Base-by-base conservation (phyloP, 1,284 basidiomycete species). In the Austropuccinia psidii region DNA sequence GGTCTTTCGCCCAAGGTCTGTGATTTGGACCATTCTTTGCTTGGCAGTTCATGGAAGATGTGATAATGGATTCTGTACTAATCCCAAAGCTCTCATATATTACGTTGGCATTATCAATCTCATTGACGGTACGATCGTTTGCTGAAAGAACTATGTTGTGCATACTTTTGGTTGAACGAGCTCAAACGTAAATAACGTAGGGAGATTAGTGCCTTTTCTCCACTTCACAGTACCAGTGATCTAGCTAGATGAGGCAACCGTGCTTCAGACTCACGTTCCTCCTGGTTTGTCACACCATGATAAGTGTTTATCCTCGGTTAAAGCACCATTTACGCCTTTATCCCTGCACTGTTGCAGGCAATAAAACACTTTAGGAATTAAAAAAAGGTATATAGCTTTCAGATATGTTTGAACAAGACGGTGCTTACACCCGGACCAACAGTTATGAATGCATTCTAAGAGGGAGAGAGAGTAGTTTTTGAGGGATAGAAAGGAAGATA, bases 211-310 rank as follows among this genome's bases (percentile, higher is more conserved):
- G n/a, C 37, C n/a, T 19, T 49, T 19, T 35, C 54, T 67, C 7
- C 24, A 35, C 19, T 33, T 1, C 9, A 4, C 29, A 65, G 15
- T 35, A 9, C 19, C 29, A 31, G n/a, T 24, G 47, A n/a, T 27
- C 7, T 35, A 37, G 13, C 31, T 33, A 0, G 52, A 24, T 11
- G n/a, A n/a, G n/a, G n/a, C n/a, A n/a, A n/a, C n/a, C n/a, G n/a
- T n/a, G n/a, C n/a, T n/a, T n/a, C n/a, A n/a, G n/a, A n/a, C 68
- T 70, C 35, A 70, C 68, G 68, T 60, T 58, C 68, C 68, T 24
- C 27, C 57, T 24, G 68, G 68, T 50, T 35, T 70, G n/a, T 60
- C 31, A 47, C 68, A 70, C 35, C 54, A 70, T 24, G 68, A 70
- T 27, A 70, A 15, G 13, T n/a, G 41, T n/a, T 11, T 39, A 8